Conservation (phyloP, 805 yeast genomes). For the Barnettozyma salicaria region DNA sequence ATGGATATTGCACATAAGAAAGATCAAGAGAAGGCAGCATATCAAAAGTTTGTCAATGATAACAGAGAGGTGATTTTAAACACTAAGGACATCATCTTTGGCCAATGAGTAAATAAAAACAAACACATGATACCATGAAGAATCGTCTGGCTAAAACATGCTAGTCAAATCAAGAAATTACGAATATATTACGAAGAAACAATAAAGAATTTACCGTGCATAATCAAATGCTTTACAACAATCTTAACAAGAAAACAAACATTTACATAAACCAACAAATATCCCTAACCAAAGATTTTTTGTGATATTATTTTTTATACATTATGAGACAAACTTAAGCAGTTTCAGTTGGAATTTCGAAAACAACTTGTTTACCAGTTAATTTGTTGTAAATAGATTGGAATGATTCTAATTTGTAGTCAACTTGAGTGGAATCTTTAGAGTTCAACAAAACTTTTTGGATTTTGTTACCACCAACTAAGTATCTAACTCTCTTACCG, state of each 20-base stretch:
- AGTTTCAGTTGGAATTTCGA: slow-evolving; percentile 75
- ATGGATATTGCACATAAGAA: slow-evolving; percentile 18
- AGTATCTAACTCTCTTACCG: slow-evolving; percentile 99
- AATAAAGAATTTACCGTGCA: too few species aligned
- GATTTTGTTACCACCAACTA: slow-evolving; percentile 97
- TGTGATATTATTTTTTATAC: slow-evolving; percentile 13
- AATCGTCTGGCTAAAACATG: too few species aligned
- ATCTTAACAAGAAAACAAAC: background rate
- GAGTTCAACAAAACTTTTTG: slow-evolving; percentile 97
- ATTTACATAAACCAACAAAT: slow-evolving; percentile 6
- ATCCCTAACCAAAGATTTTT: slow-evolving; percentile 12
- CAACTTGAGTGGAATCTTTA: slow-evolving; percentile 94
- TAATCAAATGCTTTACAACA: too few species aligned
- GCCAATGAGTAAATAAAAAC: background rate
- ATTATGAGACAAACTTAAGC: slow-evolving; percentile 29
- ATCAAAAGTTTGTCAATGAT: slow-evolving; percentile 18
- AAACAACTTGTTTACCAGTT: slow-evolving; percentile 99
- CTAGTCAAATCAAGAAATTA: background rate
- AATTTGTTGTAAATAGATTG: slow-evolving; percentile 97
- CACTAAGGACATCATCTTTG: slow-evolving; percentile 1
- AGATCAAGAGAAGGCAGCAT: slow-evolving; percentile 15
- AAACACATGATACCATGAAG: background rate
- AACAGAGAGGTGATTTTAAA: slow-evolving; percentile 4
- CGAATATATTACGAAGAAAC: too few species aligned
- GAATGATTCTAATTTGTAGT: slow-evolving; percentile 99